phyloP scores from a whole-genome alignment of 495 filamentous ascomycete genomes.

The Tuber borchii region DNA sequence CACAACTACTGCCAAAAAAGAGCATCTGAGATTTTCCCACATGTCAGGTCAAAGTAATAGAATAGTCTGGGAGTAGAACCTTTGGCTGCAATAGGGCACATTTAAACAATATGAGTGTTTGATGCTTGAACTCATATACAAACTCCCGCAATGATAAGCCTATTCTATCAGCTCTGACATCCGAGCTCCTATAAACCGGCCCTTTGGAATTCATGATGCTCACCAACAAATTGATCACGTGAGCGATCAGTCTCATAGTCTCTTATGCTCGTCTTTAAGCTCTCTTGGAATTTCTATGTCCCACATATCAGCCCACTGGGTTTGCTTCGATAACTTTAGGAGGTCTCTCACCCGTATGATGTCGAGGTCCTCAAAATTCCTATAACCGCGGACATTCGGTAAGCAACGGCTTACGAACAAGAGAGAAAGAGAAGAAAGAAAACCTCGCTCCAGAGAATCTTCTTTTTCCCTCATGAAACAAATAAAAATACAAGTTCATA shows the following conservation, averaged over 20 bases:
- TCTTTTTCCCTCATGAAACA: neutral
- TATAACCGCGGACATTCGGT: conserved; percentile 35
- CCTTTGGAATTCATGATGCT: conserved; percentile 20
- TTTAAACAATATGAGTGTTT: conserved; percentile 91
- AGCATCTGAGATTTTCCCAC: conserved; percentile 65
- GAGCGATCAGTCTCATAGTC: conserved; percentile 58
- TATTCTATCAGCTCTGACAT: conserved; percentile 42
- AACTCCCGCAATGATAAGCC: conserved; percentile 82
- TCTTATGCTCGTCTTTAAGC: conserved; percentile 60
- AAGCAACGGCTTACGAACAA: conserved; percentile 30
- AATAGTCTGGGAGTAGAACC: conserved; percentile 49
- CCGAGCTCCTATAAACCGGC: neutral
- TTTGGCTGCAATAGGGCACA: conserved; percentile 89
- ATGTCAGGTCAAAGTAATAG: conserved; percentile 12
- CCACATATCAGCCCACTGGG: conserved; percentile 16
- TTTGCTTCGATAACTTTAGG: conserved; percentile 2
- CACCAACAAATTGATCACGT: conserved; percentile 78
- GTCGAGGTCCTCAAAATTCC: conserved; percentile 66
- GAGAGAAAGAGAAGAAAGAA: neutral
- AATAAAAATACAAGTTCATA: conserved; percentile 49
- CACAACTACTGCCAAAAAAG: conserved; percentile 92
- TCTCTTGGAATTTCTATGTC: conserved; percentile 77
- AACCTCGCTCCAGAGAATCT: neutral
- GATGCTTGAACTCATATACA: conserved; percentile 85
- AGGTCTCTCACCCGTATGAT: conserved; percentile 54